Conservation (phyloP, 345 rosid species). For the Bruguiera sexangula region DNA sequence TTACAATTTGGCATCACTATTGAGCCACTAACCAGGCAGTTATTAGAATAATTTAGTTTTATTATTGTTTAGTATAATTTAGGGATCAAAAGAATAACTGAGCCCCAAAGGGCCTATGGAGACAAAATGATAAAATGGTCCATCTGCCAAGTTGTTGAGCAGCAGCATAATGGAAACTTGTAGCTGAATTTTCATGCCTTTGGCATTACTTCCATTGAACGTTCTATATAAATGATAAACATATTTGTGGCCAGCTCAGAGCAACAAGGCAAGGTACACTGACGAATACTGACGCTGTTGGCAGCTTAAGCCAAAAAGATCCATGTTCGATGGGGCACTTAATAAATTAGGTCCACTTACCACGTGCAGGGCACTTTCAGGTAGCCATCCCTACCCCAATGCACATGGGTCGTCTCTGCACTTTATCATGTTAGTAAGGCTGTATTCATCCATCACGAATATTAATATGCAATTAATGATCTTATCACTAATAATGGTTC, state of each 20-base stretch:
- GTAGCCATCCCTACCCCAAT: background rate
- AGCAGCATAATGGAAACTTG: constrained; percentile 14
- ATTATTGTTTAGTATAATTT: too few species aligned
- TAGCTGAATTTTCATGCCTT: background rate
- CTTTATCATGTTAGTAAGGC: too few species aligned
- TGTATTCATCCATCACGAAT: too few species aligned
- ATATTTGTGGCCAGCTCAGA: constrained; percentile 3
- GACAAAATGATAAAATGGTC: constrained; percentile 17
- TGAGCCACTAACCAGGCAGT: background rate
- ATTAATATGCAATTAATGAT: too few species aligned
- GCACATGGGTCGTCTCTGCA: too few species aligned
- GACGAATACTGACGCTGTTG: constrained; percentile 9
- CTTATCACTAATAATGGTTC: too few species aligned
- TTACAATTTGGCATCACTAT: too few species aligned
- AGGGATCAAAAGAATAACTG: too few species aligned
- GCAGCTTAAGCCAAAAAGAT: background rate
- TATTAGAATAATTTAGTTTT: constrained; percentile 1
- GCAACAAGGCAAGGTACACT: background rate
- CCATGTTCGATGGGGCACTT: background rate
- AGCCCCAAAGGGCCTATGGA: background rate
- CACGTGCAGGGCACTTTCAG: constrained; percentile 8
- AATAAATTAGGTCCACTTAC: constrained; percentile 10
- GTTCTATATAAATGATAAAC: background rate
- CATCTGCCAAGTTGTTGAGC: constrained; percentile 38
- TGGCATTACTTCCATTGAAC: background rate